These are phyloP conservation scores for Cymodocea nodosa DNA, from an alignment of 116 monocot species.

Conservation along the genomic window DNA sequence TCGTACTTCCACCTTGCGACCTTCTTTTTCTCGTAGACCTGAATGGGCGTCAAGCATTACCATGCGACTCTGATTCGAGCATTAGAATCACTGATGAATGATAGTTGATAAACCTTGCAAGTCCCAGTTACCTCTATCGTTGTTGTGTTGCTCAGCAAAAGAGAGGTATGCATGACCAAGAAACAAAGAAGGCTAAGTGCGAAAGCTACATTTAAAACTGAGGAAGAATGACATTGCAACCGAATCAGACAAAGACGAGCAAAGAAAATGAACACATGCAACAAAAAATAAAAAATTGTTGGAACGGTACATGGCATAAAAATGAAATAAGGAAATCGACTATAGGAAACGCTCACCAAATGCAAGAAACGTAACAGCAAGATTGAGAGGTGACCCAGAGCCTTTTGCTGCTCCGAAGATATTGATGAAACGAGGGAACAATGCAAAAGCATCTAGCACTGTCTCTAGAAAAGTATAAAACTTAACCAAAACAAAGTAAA, in stretches of 20 bases:
- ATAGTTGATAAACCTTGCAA: neutral
- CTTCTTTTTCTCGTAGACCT: conserved; percentile 72
- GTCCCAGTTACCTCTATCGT: conserved; percentile 69
- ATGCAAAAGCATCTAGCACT: conserved; percentile 40
- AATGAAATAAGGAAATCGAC: neutral
- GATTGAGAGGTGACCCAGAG: conserved; percentile 44
- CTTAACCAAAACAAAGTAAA: conserved; percentile 15
- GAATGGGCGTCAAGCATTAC: conserved; percentile 2
- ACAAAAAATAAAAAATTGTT: too few species aligned
- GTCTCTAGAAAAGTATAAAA: conserved; percentile 84
- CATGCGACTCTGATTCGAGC: neutral
- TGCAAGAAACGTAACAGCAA: conserved; percentile 64
- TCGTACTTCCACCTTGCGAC: conserved; percentile 60
- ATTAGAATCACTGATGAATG: neutral
- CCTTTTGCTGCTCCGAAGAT: conserved; percentile 62
- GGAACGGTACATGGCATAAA: neutral
- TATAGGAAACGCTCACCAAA: conserved; percentile 36
- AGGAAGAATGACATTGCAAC: conserved; percentile 2
- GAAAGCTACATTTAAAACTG: conserved; percentile 81
- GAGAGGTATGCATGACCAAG: conserved; percentile 58
- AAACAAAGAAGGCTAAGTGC: conserved; percentile 82
- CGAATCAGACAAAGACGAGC: neutral
- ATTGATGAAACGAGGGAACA: conserved; percentile 65
- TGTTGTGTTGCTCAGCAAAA: conserved; percentile 72
- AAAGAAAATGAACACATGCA: neutral